These are phyloP conservation scores for Coemansia sp. DNA, from an alignment of 192 early-diverging fungal genomes.

Conservation along the genomic window DNA sequence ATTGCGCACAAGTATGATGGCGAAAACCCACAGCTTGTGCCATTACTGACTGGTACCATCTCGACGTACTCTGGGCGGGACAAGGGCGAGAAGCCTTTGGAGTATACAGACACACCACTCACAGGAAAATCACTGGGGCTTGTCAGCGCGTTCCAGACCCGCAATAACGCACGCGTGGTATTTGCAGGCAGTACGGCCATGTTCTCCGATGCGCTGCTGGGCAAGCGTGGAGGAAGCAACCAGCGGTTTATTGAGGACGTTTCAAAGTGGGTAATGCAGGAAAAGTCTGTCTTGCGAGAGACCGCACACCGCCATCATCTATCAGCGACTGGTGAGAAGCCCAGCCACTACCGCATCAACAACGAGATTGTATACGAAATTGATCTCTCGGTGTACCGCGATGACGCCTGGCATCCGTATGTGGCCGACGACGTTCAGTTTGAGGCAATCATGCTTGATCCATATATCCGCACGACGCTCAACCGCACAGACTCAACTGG, in stretches of 20 bases:
- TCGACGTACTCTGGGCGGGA: conserved; percentile 68
- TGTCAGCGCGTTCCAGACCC: conserved; percentile 83
- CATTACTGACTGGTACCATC: conserved; percentile 57
- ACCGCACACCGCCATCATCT: conserved; percentile 56
- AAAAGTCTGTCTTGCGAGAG: conserved; percentile 74
- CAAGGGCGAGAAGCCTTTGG: conserved; percentile 38
- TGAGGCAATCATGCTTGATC: conserved; percentile 96
- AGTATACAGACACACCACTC: conserved; percentile 32
- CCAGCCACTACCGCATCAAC: conserved; percentile 81
- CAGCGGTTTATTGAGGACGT: conserved; percentile 70
- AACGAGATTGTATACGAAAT: conserved; percentile 89
- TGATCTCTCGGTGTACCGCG: conserved; percentile 74
- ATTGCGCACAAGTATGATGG: conserved; percentile 68
- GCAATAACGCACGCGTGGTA: conserved; percentile 82
- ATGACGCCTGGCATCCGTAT: conserved; percentile 83
- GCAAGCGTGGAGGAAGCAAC: conserved; percentile 56
- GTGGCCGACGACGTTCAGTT: conserved; percentile 72
- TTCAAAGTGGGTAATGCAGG: conserved; percentile 87
- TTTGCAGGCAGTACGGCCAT: conserved; percentile 80
- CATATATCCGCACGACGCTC: conserved; percentile 82
- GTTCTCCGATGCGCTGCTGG: conserved; percentile 73
- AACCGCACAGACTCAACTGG: conserved; percentile 23
- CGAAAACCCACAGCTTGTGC: conserved; percentile 63
- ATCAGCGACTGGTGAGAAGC: conserved; percentile 63
- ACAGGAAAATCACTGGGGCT: conserved; percentile 66